A percentile compares a stretch with the other conserved stretches of the same genome.
These are phyloP conservation scores for Ceratobasidium sp. DNA, from an alignment of 1,284 basidiomycete genomes.

Conservation along the genomic window DNA sequence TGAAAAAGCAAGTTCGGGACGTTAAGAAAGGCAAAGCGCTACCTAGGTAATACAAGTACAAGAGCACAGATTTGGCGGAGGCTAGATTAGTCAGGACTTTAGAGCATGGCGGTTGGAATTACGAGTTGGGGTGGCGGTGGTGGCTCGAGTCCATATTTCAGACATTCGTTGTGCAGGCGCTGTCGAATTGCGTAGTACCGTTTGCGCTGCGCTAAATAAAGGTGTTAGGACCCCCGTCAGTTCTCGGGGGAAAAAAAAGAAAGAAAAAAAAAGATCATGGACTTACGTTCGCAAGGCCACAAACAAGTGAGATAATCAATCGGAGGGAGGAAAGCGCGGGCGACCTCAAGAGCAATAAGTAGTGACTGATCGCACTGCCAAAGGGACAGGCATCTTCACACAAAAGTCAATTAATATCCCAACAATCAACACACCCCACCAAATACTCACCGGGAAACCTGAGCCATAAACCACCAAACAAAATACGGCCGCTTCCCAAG, in stretches of 20 bases:
- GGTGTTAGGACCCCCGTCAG: not conserved
- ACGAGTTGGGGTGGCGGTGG: constrained; percentile 48
- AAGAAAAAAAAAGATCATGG: not conserved
- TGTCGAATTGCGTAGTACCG: constrained; percentile 62
- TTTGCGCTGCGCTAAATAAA: constrained; percentile 62
- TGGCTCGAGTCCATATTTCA: constrained; percentile 59
- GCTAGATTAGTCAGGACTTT: not conserved
- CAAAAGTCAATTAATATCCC: constrained; percentile 19
- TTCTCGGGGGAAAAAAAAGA: too few species aligned
- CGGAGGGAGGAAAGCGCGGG: constrained; percentile 67
- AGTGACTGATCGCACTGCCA: constrained; percentile 72
- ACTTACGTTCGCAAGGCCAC: constrained; percentile 74
- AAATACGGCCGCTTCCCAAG: constrained; percentile 72
- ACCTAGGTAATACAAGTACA: constrained; percentile 4
- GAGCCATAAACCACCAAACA: constrained; percentile 80
- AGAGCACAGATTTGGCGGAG: not conserved
- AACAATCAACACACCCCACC: not conserved
- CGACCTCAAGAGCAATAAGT: constrained; percentile 71
- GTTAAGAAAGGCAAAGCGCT: too few species aligned
- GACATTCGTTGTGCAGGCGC: constrained; percentile 62
- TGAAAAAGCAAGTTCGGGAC: too few species aligned
- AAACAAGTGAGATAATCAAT: constrained; percentile 71
- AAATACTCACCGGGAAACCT: constrained; percentile 67
- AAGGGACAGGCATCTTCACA: constrained; percentile 65
- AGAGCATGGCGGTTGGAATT: constrained; percentile 36